Evolutionary conservation across 2,329 filamentous ascomycete species (phyloP).

Genomic region (Epichloe bromicola): DNA sequence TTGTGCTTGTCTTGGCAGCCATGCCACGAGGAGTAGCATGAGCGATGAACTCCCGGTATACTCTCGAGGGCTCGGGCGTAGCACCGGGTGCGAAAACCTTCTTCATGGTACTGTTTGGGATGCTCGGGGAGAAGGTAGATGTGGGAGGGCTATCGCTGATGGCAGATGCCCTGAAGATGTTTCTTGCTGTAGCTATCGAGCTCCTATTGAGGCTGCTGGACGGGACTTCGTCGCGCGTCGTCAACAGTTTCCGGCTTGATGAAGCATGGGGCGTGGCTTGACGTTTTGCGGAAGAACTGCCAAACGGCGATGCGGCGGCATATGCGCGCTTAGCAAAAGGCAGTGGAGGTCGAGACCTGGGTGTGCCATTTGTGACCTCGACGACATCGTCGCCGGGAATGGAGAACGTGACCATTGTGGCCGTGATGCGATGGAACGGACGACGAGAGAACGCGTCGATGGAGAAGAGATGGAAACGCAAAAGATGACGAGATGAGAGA

Average conservation of each 20-base stretch:
- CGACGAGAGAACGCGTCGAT: background rate
- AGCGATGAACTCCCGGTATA: conserved; percentile 31
- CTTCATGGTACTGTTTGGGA: conserved; percentile 31
- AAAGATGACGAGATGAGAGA: background rate
- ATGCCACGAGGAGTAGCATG: conserved; percentile 37
- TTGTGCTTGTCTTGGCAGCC: conserved; percentile 33
- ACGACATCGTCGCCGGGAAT: conserved; percentile 23
- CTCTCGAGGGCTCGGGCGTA: conserved; percentile 30
- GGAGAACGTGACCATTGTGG: conserved; percentile 25
- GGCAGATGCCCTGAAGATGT: conserved; percentile 29
- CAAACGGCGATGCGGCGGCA: conserved; percentile 25
- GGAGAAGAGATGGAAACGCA: background rate
- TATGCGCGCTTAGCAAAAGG: conserved; percentile 31
- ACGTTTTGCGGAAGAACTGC: conserved; percentile 16
- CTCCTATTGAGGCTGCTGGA: conserved; percentile 23
- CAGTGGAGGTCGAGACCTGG: conserved; percentile 26
- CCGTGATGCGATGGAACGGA: background rate
- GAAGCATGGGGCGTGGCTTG: conserved; percentile 25
- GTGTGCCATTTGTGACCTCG: conserved; percentile 21
- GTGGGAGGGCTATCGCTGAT: conserved; percentile 20
- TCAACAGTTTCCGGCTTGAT: conserved; percentile 23
- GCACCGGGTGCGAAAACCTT: conserved; percentile 33
- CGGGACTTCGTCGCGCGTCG: conserved; percentile 22
- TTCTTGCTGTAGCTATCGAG: conserved; percentile 24
- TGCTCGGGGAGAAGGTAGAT: conserved; percentile 30